Evolutionary conservation across 225 moss, liverwort and hornwort species (phyloP), one percentile per base, ranked within the genome.

Genomic region (Pseudisothecium myosuroides): DNA sequence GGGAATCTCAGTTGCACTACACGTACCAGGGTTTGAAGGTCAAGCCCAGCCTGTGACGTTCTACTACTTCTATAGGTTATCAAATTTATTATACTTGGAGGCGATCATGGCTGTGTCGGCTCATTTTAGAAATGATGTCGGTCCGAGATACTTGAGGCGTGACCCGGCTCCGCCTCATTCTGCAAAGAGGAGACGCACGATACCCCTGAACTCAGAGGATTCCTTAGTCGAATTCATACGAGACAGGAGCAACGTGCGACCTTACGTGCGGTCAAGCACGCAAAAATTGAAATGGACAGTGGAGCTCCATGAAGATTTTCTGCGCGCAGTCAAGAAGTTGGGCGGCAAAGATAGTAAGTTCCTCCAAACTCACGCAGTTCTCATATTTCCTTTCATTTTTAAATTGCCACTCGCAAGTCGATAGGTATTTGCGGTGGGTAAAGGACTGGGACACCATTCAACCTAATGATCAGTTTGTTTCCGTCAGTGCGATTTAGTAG

Each of bases 321-420:
- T 93, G 82, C 89, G 91, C 59, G 95, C 95, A 52, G 92, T 95
- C 62, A 89, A 72, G 52, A 89, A 86, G 41, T 87, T 95, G 54
- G 95, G 95, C 80, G 95, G 95, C 37, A 94, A 94, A 93, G 87
- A 94, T 14, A 92, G 94, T 95, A 89, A 94, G 94, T 87, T 81
- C 81, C 45, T 66, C 66, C 72, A 37, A 76, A 78, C 74, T 83
- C 28, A 39, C 39, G 26, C 80, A 73, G 47, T 39, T 89, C 67
- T 85, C 55, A 20, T 45, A 17, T 78, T 86, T 67, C 6, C 59
- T 31, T 39, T 39, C n/a, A 49, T 75, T 85, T 85, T 59, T 19
- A 20, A 66, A 41, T 54, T 59, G 41, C 66, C 55, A 76, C 28
- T 69, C 34, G 66, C 32, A 64, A 74, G 67, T 63, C 47, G 87